These are phyloP conservation scores for Aspergillus neotritici DNA, from an alignment of 2,329 filamentous ascomycete species.

Conservation along the genomic window DNA sequence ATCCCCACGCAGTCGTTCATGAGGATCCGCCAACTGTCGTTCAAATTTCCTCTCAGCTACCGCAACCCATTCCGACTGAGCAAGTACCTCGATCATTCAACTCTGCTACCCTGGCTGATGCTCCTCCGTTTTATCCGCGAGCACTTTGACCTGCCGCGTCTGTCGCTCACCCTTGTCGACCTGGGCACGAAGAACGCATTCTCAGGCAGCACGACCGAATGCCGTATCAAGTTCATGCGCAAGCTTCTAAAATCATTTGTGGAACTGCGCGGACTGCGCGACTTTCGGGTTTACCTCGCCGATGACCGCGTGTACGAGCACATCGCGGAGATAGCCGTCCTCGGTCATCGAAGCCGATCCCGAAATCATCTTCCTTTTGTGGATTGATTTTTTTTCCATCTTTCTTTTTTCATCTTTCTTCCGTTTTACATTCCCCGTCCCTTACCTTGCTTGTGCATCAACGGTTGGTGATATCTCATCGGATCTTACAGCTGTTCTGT, in stretches of 20 bases:
- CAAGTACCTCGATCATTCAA: constrained; percentile 6
- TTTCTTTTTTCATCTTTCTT: too few relatives aligned
- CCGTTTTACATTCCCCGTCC: too few relatives aligned
- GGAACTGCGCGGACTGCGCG: constrained; percentile 14
- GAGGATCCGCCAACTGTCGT: constrained; percentile 16
- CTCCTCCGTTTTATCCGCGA: constrained; percentile 26
- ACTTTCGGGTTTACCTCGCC: constrained; percentile 16
- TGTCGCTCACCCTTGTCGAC: constrained; percentile 19
- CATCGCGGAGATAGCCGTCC: constrained; percentile 12
- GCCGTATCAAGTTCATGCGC: constrained; percentile 14
- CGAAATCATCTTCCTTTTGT: too few relatives aligned
- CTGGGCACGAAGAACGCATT: constrained; percentile 6
- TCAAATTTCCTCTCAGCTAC: constrained; percentile 16
- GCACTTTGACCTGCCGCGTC: constrained; percentile 17
- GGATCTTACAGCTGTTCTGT: too few relatives aligned
- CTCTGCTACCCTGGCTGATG: constrained; percentile 18
- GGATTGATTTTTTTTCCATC: too few relatives aligned
- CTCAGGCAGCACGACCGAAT: background rate
- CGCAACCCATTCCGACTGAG: constrained; percentile 5
- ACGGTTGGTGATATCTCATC: too few relatives aligned
- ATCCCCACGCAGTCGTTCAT: constrained; percentile 17
- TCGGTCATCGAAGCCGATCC: constrained; percentile 4
- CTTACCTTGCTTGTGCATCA: too few relatives aligned
- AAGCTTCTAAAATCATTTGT: constrained; percentile 15
- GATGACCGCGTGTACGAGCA: constrained; percentile 17